Evolutionary conservation across 805 yeast genomes (phyloP).

Genomic region (Candida oleophila): DNA sequence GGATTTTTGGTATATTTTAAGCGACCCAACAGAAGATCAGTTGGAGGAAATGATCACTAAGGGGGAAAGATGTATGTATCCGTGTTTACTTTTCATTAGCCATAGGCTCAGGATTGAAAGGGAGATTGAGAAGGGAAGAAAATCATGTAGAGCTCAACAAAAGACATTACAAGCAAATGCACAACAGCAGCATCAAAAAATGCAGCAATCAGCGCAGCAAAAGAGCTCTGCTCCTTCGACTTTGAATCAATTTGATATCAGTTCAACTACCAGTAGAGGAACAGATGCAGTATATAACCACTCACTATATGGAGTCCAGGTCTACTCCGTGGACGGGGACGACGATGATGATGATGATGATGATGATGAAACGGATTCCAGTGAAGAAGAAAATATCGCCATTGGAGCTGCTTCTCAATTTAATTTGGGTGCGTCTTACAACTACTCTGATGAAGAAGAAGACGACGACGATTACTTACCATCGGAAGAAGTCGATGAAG

Average conservation of each 20-base stretch:
- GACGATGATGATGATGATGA: conserved; percentile 5
- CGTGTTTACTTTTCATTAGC: conserved; percentile 61
- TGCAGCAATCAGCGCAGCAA: background rate
- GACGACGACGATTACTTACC: conserved; percentile 1
- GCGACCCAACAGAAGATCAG: conserved; percentile 65
- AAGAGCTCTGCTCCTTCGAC: background rate
- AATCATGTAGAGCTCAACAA: conserved; percentile 8
- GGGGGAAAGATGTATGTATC: conserved; percentile 68
- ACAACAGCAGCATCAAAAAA: background rate
- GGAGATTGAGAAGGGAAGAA: conserved; percentile 54
- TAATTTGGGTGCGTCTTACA: background rate
- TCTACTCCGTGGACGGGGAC: conserved; percentile 8
- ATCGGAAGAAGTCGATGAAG: background rate
- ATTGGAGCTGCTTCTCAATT: background rate
- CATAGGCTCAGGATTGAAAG: conserved; percentile 67
- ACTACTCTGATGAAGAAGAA: conserved; percentile 2
- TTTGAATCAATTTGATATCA: background rate
- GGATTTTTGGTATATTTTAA: conserved; percentile 63
- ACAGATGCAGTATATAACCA: background rate
- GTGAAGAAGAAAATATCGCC: conserved; percentile 1
- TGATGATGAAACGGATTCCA: conserved; percentile 1
- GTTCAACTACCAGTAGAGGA: conserved; percentile 4
- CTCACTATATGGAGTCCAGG: conserved; percentile 1
- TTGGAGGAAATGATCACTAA: conserved; percentile 53
- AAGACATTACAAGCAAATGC: background rate